Percentiles rank a stretch among this genome's conserved stretches.
Evolutionary conservation across 192 early-diverging fungal genomes (phyloP).

Genomic region (Coemansia nantahalensis): DNA sequence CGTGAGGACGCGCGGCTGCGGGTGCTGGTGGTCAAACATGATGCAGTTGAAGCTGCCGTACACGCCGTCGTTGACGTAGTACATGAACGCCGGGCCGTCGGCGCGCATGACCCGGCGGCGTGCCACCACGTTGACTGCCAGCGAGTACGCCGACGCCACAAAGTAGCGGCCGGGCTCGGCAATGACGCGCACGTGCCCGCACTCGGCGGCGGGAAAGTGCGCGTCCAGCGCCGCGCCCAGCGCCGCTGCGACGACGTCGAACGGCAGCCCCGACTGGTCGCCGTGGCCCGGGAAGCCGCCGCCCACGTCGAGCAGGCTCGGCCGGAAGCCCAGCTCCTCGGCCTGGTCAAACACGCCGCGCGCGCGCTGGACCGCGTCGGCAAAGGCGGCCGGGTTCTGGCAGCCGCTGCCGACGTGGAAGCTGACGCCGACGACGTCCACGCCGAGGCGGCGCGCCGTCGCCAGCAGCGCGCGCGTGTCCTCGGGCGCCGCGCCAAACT

Average conservation of each 20-base stretch:
- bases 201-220: constrained; percentile 62
- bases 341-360: constrained; percentile 88
- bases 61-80: constrained; percentile 99
- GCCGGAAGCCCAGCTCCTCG: constrained; percentile 67
- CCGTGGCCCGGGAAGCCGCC: constrained; percentile 93
- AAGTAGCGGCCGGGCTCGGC: constrained; percentile 98
- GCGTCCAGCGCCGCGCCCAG: constrained; percentile 76
- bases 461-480: constrained; percentile 65
- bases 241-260: constrained; percentile 76
- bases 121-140: constrained; percentile 91
- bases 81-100: constrained; percentile 56
- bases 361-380: constrained; percentile 84
- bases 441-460: constrained; percentile 72
- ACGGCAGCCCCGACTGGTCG: constrained; percentile 72
- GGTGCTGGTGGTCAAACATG: constrained; percentile 91
- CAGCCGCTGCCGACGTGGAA: constrained; percentile 99
- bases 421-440: constrained; percentile 88
- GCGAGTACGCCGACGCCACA: constrained; percentile 88
- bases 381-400: constrained; percentile 83
- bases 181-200: constrained; percentile 79
- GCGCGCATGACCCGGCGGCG: constrained; percentile 72
- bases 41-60: constrained; percentile 99
- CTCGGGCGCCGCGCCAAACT: constrained; percentile 90
- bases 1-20: constrained; percentile 67
- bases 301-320: constrained; percentile 80